Base-by-base conservation (phyloP, 306 rosid species). In the Vigna angularis region DNA sequence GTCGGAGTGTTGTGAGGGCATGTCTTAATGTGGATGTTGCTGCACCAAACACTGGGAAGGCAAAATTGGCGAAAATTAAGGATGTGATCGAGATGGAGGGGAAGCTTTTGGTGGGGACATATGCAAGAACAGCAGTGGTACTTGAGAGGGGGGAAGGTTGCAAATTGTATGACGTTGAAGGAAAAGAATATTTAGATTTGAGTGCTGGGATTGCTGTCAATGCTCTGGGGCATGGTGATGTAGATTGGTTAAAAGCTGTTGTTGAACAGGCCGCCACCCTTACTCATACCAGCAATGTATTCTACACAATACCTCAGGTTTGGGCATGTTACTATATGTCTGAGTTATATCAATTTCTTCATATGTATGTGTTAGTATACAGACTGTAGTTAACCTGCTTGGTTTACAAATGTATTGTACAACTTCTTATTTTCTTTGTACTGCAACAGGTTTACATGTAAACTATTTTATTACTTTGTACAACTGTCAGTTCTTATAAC, bases 161-260 rank as follows among this genome's bases (percentile, higher is more conserved):
- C 70, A 93, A 93, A 58, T 34, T 93, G 81, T 85, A 79, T 80
- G 98, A 95, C 64, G 78, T 83, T 15, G 97, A 91, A 67, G 98
- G 99, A 82, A 70, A 75, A 28, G 97, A 95, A 77, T 95, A 89
- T 78, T 68, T 93, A 75, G 99, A 95, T 82, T 6, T 91, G 88
- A 83, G 80, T 50, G 40, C 94, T 1, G 98, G 99, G 44, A 95
- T 93, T 58, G 99, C 96, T 2, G 98, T 95, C 17, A 95, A 93
- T 59, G 87, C 98, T 8, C 87, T 95, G 0, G 99, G 98, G 10
- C 90, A 92, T 51, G 94, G 87, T 6, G 99, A 95, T 79, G 84
- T 75, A 42, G 98, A 95, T 45, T 91, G 96, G 97, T 77, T 92
- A 63, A 84, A 47, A 78, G 97, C 99, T 20, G 89, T 95, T 22